Percentiles rank a stretch among this genome's conserved stretches.
Evolutionary conservation across 2,329 filamentous ascomycete species (phyloP).

Genomic region (Sodiomyces alkalinus): DNA sequence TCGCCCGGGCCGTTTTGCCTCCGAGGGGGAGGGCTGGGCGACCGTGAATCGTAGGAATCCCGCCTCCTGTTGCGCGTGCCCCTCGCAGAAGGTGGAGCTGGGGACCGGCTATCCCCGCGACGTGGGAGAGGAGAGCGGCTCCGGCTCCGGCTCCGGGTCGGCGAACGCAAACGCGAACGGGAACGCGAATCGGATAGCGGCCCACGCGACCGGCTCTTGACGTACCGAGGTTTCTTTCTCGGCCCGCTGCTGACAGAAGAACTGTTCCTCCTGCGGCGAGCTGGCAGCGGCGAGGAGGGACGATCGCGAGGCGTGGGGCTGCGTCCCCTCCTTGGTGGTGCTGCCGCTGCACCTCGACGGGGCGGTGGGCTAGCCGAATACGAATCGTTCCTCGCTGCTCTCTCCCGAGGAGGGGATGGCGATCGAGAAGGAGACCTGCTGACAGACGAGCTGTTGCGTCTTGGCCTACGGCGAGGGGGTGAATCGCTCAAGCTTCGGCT

Average conservation of each 20-base stretch:
- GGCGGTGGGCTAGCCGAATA: conserved; percentile 11
- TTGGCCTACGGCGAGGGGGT: not conserved
- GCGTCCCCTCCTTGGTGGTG: not conserved
- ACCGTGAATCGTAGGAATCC: conserved; percentile 9
- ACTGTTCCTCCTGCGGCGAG: conserved; percentile 15
- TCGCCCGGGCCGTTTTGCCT: too few relatives aligned
- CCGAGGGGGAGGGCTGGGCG: conserved; percentile 8
- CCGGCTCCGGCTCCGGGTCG: conserved; percentile 1
- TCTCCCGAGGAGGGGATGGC: conserved; percentile 2
- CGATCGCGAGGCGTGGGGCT: conserved; percentile 3
- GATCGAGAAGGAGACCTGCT: conserved; percentile 16
- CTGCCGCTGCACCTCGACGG: not conserved
- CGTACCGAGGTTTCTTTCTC: conserved; percentile 10
- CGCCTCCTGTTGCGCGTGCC: conserved; percentile 10
- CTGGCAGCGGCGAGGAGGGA: conserved; percentile 12
- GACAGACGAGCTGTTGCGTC: conserved; percentile 3
- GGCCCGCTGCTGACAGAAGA: conserved; percentile 17
- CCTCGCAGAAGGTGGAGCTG: conserved; percentile 4
- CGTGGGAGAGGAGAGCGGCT: conserved; percentile 7
- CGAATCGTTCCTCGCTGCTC: conserved; percentile 11
- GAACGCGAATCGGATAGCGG: too few relatives aligned
- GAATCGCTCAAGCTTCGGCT: conserved; percentile 6
- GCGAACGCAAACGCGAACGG: too few relatives aligned
- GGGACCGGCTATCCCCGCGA: conserved; percentile 8
- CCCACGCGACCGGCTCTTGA: too few relatives aligned